Base-by-base conservation (phyloP, 495 filamentous ascomycete species). In the Neurospora intermedia region DNA sequence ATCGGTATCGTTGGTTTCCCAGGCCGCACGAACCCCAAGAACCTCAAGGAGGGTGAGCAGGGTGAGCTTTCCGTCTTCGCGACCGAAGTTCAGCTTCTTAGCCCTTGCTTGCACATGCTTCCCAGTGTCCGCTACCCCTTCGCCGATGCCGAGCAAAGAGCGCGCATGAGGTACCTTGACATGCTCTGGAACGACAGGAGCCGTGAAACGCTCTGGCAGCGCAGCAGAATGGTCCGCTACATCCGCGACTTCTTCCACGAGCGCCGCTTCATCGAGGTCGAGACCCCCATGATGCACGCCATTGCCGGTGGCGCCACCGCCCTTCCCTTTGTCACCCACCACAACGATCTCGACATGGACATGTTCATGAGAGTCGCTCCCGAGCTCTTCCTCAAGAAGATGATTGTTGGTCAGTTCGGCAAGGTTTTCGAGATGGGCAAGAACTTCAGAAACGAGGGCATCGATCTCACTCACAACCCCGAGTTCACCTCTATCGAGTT, bases 211-310 rank as follows among this genome's bases (percentile, higher is more conserved):
- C 92, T 98, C 81, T 84, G 91, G 74, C 93, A 92, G 18, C 88
- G 96, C 31, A 87, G 92, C 81, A 94, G 93, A 86, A 93, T 97
- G 75, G 88, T 97, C 73, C 87, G 85, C 71, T 97, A 92, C 79
- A 90, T 98, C 73, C 92, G 95, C 74, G 87, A 88, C 73, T 98
- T 89, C 87, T 93, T 99, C 76, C 93, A 98, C 76, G 86, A 86
- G 71, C 87, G 89, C 69, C 93, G 93, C 73, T 99, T 98, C 80
- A 86, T 92, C 69, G 94, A 98, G 81, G 93, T 98, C n/a, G 92
- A 98, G 84, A 98, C 96, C 2, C 96, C 96, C 10, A 97, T 98
- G 89, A 93, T 99, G 91, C 96, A 97, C 78, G 88, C 92, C 72
- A 96, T 97, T 79, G 94, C 95, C 39, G 96, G 96, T 78, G 96